Base-by-base conservation (phyloP, 345 rosid species). In the Eucalyptus globulus region DNA sequence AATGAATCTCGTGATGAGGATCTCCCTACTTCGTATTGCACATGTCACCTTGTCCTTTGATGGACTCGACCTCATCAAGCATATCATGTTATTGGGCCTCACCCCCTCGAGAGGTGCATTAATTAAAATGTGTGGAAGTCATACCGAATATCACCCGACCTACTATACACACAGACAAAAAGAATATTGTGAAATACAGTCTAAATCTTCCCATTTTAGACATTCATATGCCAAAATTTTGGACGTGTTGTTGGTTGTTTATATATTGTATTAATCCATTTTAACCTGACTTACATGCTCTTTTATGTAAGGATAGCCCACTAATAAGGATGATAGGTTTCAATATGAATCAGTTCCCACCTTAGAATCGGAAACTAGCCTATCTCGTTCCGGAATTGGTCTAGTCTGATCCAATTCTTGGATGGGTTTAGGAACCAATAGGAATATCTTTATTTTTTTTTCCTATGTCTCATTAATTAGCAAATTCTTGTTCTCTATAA, bases 301-400 rank as follows among this genome's bases (percentile, higher is more conserved):
- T 31, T 60, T 27, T 60, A 60, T 60, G 8, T 60, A 14, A 12
- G 4, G 14, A 29, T 27, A 27, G 16, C 34, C 3, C n/a, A 27
- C 16, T 29, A 27, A 60, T 60, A 27, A 1, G 56, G 4, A 53
- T 53, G 24, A 7, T 19, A 7, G 24, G 24, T 53, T 53, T 53
- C 9, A 51, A 51, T 51, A 51, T 51, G 13, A 26, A 27, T 58
- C 7, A 12, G 0, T 26, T 60, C 8, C 4, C 3, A 1, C 29
- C 60, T 10, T 56, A 4, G 12, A 1, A 56, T 24, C 0, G 6
- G 3, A 56, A 56, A 56, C 6, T 22, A 3, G 29, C 62, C 29
- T 24, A 22, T 24, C 27, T 56, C 6, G 3, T 60, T 26, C 11
- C 11, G 2, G 4, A 58, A 58, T 3, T 5, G n/a, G n/a, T 26